Conservation (phyloP, 2,329 filamentous ascomycete genomes). For the Penicillium olsonii region DNA sequence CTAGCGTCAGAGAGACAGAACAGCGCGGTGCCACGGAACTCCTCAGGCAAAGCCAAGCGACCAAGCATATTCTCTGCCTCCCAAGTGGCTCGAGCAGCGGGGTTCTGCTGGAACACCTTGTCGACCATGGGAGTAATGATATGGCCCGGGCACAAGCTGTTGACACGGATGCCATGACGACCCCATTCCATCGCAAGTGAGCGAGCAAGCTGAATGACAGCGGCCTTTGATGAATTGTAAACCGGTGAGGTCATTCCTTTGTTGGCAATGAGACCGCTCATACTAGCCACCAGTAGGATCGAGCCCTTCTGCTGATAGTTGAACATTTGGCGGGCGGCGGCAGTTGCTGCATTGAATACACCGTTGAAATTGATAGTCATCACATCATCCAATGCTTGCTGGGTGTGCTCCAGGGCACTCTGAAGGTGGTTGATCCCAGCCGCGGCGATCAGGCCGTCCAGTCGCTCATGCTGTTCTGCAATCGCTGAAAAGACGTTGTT, state of each 20-base stretch:
- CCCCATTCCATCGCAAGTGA: constrained; percentile 58
- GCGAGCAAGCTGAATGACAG: constrained; percentile 54
- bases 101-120: constrained; percentile 72
- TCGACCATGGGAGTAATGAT: constrained; percentile 74
- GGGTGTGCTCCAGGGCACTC: constrained; percentile 43
- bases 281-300: constrained; percentile 54
- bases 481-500: constrained; percentile 39
- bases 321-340: constrained; percentile 52
- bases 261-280: constrained; percentile 54
- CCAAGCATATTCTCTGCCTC: constrained; percentile 55
- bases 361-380: constrained; percentile 54
- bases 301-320: constrained; percentile 51
- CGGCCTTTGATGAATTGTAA: constrained; percentile 59
- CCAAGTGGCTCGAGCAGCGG: constrained; percentile 56
- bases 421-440: constrained; percentile 47
- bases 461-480: constrained; percentile 34
- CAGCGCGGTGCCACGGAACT: constrained; percentile 66
- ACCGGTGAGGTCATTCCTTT: constrained; percentile 46
- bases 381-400: constrained; percentile 45
- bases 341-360: constrained; percentile 51
- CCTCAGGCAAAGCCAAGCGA: constrained; percentile 56
- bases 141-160: constrained; percentile 56
- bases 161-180: constrained; percentile 54
- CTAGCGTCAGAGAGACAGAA: constrained; percentile 69
- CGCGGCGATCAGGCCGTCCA: constrained; percentile 46